A percentile compares a stretch with the other conserved stretches of the same genome.
Conservation (phyloP, 176 grass and related monocot species). For the Oryza meyeriana region DNA sequence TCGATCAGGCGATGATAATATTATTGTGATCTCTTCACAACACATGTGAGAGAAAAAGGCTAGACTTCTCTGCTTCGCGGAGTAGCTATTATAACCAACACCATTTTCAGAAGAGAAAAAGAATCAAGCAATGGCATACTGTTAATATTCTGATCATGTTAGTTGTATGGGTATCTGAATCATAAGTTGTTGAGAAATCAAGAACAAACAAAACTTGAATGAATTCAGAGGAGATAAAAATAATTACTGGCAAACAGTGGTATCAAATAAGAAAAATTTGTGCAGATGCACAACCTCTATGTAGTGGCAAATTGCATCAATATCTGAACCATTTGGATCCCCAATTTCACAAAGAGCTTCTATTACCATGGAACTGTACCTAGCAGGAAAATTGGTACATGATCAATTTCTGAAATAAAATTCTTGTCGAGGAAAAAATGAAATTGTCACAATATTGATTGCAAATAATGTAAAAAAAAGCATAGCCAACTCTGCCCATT, state of each 20-base stretch:
- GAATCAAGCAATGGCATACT: conserved; percentile 10
- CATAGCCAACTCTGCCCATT: neutral
- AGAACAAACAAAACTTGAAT: conserved; percentile 17
- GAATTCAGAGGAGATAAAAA: conserved; percentile 30
- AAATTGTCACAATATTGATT: conserved; percentile 3
- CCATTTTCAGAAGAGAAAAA: conserved; percentile 19
- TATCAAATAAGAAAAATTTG: conserved; percentile 12
- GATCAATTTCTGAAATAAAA: conserved; percentile 21
- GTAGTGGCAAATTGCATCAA: conserved; percentile 53
- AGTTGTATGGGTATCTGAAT: neutral
- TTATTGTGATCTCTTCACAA: neutral
- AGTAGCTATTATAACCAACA: conserved; percentile 16
- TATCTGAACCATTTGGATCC: conserved; percentile 77
- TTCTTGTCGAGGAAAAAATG: neutral
- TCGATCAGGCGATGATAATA: neutral
- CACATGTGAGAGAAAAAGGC: neutral
- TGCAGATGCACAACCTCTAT: conserved; percentile 58
- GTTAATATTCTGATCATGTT: neutral
- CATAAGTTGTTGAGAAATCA: conserved; percentile 2
- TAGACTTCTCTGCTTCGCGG: neutral
- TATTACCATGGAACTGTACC: conserved; percentile 75
- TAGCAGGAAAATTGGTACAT: conserved; percentile 34
- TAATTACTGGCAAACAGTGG: conserved; percentile 5
- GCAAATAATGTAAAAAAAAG: conserved; percentile 4
- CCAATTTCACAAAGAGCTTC: conserved; percentile 75